phyloP scores from a whole-genome alignment of 2,329 filamentous ascomycete genomes.

The Ceratocystis cubensis region DNA sequence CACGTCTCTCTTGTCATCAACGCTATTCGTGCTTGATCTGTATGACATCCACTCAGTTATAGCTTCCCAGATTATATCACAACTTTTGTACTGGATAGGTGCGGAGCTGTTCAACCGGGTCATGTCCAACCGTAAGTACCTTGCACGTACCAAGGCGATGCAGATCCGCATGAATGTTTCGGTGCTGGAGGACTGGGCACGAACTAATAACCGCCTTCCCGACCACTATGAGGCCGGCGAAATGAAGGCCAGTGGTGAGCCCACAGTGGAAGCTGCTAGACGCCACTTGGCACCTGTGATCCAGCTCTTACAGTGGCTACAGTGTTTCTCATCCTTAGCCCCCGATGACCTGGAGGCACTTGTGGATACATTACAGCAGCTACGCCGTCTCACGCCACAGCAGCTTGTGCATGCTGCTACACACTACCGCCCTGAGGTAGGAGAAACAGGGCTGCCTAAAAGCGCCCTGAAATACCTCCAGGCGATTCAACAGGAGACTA shows the following conservation, averaged over 20 bases:
- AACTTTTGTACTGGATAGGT: conserved; percentile 90
- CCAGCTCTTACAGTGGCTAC: conserved; percentile 90
- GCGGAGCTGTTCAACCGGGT: conserved; percentile 95
- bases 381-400: conserved; percentile 70
- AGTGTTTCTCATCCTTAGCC: conserved; percentile 88
- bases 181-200: conserved; percentile 87
- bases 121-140: conserved; percentile 89
- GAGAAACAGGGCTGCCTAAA: conserved; percentile 82
- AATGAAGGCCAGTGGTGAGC: conserved; percentile 72
- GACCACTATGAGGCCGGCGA: conserved; percentile 94
- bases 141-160: conserved; percentile 96
- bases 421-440: conserved; percentile 88
- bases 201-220: conserved; percentile 81
- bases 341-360: conserved; percentile 77
- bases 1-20: conserved; percentile 87
- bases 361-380: conserved; percentile 75
- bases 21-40: conserved; percentile 91
- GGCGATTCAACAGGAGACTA: conserved; percentile 63
- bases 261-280: conserved; percentile 69
- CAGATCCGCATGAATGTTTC: conserved; percentile 99
- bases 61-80: conserved; percentile 76
- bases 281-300: conserved; percentile 81
- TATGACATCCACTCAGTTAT: conserved; percentile 99
- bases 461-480: conserved; percentile 76
- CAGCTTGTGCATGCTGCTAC: conserved; percentile 86